Conservation (phyloP, 2,329 filamentous ascomycete species). For the Zelopaecilomyces penicillatus region DNA sequence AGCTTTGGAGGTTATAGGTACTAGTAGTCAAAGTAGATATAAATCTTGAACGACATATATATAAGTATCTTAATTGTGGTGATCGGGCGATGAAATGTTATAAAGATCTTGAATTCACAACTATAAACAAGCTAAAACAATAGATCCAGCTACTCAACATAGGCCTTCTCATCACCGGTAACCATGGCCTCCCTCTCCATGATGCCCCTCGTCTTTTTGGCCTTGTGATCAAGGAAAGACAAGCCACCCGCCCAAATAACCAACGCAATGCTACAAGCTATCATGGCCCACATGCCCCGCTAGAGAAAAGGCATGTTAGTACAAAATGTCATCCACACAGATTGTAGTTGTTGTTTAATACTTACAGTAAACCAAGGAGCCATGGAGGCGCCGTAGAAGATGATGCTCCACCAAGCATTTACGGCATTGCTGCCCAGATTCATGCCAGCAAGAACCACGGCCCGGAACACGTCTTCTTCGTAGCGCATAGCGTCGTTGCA, state of each 20-base stretch:
- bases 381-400: slow-evolving; percentile 60
- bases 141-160: too few species aligned
- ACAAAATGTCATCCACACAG: slow-evolving; percentile 1
- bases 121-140: too few species aligned
- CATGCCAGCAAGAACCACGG: slow-evolving; percentile 64
- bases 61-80: too few species aligned
- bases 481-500: slow-evolving; percentile 61
- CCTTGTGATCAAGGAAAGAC: slow-evolving; percentile 30
- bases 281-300: slow-evolving; percentile 68
- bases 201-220: slow-evolving; percentile 6
- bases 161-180: too few species aligned
- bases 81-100: too few species aligned
- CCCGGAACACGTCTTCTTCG: slow-evolving; percentile 54
- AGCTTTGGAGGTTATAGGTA: neutral
- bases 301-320: slow-evolving; percentile 15
- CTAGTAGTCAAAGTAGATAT: too few species aligned
- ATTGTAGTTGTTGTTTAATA: slow-evolving; percentile 5
- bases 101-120: too few species aligned
- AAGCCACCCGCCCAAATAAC: slow-evolving; percentile 50
- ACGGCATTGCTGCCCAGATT: slow-evolving; percentile 59
- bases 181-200: neutral
- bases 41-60: too few species aligned
- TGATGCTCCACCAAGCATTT: slow-evolving; percentile 65
- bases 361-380: slow-evolving; percentile 58
- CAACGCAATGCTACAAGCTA: slow-evolving; percentile 52